These are phyloP conservation scores for Rhododendron molle DNA, from an alignment of 148 eudicot species.

Conservation along the genomic window DNA sequence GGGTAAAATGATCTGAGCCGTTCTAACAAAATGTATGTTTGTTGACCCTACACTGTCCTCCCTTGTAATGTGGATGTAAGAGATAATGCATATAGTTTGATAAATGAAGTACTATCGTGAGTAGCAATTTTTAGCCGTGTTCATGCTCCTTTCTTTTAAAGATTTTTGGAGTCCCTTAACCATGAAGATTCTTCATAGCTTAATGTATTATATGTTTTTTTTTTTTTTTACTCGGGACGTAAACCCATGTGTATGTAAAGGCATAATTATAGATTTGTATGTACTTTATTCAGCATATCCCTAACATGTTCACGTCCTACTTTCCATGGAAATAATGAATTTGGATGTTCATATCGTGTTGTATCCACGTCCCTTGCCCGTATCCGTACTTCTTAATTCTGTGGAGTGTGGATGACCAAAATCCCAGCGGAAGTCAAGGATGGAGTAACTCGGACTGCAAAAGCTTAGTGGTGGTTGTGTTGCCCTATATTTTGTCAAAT, in stretches of 20 bases:
- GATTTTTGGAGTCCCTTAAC: neutral
- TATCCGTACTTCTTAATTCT: neutral
- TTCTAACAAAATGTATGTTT: neutral
- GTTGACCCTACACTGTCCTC: neutral
- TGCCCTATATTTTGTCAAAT: neutral
- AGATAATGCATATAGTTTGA: neutral
- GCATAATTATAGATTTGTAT: neutral
- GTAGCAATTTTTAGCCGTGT: neutral
- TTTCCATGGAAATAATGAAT: neutral
- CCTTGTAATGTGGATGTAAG: neutral
- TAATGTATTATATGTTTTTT: neutral
- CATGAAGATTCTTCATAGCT: neutral
- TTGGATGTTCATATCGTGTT: neutral
- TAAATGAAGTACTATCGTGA: neutral
- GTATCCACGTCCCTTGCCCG: neutral
- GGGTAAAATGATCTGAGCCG: neutral
- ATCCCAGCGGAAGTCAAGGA: neutral
- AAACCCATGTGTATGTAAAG: neutral
- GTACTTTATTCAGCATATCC: neutral
- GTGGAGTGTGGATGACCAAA: neutral
- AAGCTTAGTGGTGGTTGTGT: neutral
- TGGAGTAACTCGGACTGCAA: neutral
- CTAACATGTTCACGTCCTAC: neutral
- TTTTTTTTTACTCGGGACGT: too few species aligned
- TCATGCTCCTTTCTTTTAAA: neutral